Evolutionary conservation across 352 stramenopile genomes (phyloP), one percentile per base, ranked within the genome.

Genomic region (Globisporangium okanoganense): DNA sequence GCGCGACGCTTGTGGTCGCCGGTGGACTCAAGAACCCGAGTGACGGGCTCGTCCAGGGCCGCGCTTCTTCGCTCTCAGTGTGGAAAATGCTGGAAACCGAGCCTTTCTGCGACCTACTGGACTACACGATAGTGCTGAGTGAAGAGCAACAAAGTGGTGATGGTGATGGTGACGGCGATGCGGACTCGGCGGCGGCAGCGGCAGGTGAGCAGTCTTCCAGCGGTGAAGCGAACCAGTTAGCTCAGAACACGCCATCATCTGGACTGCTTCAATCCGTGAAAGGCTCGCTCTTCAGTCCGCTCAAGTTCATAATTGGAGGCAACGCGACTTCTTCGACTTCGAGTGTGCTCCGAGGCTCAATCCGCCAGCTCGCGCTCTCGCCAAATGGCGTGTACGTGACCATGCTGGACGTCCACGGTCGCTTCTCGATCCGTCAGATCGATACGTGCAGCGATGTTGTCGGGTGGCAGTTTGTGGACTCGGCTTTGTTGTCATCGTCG

Each of bases 101-200:
- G 50, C 71, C 85, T 18, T 64, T 74, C 35, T 67, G 67, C 1
- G 80, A 90, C 36, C 41, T 92, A 38, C 59, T 90, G 25, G 82
- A 92, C 52, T 87, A 75, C 54, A 89, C 80, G 16, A 88, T 92
- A 67, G 65, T 90, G 1, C 33, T 87, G 14, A 77, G 65, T 24
- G 8, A 66, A 53, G n/a, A 64, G 7, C 13, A 24, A 22, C 63
- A 13, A 3, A 14, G 5, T 41, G 38, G 16, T 1, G 12, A 48
- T 12, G 22, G 6, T 7, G 38, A 62, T n/a, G n/a, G n/a, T n/a
- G n/a, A 40, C 50, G 48, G 53, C 8, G 38, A 62, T 2, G 24
- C 2, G 0, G 24, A 48, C 24, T 41, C 18, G 44, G 10, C 27
- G 20, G 47, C 27, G 25, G 45, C 41, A 13, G 20, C 45, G 25